These are phyloP conservation scores for Trichosanthes cucumerina DNA, from an alignment of 306 rosid species.

Conservation along the genomic window DNA sequence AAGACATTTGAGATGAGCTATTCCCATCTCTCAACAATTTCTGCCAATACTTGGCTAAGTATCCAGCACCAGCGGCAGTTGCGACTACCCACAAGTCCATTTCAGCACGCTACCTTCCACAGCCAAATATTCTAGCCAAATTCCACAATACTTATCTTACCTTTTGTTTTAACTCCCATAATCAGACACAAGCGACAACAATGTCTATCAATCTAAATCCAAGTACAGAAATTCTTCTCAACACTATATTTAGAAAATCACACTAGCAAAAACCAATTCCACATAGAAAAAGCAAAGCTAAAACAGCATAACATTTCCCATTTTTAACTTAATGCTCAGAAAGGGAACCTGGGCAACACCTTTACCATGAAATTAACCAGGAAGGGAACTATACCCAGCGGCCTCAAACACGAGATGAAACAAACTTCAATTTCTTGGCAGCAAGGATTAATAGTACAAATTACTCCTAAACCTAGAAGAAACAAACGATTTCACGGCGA, in stretches of 20 bases:
- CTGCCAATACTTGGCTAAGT: slow-evolving; percentile 65
- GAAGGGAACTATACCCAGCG: not conserved
- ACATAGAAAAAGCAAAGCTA: not conserved
- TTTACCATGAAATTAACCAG: not conserved
- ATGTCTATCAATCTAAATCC: not conserved
- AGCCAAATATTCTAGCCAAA: not conserved
- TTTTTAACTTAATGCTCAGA: not conserved
- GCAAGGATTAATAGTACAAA: not conserved
- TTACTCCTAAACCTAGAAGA: not conserved
- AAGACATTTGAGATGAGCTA: slow-evolving; percentile 3
- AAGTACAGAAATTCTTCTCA: not conserved
- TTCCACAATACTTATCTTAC: not conserved
- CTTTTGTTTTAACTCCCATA: not conserved
- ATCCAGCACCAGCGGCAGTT: slow-evolving; percentile 74
- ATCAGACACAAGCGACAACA: not conserved
- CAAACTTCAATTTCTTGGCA: not conserved
- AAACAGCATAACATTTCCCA: not conserved
- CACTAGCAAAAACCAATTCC: not conserved
- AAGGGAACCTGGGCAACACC: not conserved
- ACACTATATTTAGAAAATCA: not conserved
- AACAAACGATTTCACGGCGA: not conserved
- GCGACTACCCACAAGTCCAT: slow-evolving; percentile 91
- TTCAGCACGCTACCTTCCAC: slow-evolving; percentile 21
- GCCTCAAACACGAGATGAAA: not conserved
- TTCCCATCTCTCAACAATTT: slow-evolving; percentile 7